A percentile compares a stretch with the other conserved stretches of the same genome.
Evolutionary conservation across 1,284 basidiomycete genomes (phyloP).

Genomic region (Ustilago esculenta): DNA sequence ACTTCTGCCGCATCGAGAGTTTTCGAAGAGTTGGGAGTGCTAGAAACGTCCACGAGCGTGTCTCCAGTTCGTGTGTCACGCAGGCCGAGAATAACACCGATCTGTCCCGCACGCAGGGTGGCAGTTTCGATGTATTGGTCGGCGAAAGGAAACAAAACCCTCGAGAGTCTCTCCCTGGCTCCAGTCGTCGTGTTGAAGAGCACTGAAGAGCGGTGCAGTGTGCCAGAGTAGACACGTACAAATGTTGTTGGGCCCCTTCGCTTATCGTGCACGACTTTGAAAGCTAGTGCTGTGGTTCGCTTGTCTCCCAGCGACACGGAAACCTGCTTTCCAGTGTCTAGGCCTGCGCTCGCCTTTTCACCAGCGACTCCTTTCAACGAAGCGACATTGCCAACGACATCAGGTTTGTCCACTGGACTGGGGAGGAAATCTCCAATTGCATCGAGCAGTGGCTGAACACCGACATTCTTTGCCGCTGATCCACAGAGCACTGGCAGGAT

Average conservation of each 20-base stretch:
- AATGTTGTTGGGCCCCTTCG: slow-evolving; percentile 89
- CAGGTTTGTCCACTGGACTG: slow-evolving; percentile 71
- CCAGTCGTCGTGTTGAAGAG: slow-evolving; percentile 78
- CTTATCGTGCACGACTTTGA: slow-evolving; percentile 89
- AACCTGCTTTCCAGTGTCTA: slow-evolving; percentile 59
- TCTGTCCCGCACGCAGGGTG: slow-evolving; percentile 80
- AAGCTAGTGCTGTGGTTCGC: slow-evolving; percentile 72
- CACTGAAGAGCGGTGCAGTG: slow-evolving; percentile 72
- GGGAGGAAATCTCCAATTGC: slow-evolving; percentile 83
- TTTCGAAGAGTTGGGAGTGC: background rate
- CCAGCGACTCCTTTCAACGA: slow-evolving; percentile 3
- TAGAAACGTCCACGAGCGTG: slow-evolving; percentile 71
- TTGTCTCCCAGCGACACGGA: slow-evolving; percentile 27
- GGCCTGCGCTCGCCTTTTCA: background rate
- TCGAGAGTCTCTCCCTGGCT: slow-evolving; percentile 78
- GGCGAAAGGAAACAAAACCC: slow-evolving; percentile 83
- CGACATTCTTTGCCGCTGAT: slow-evolving; percentile 81
- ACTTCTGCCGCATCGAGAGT: slow-evolving; percentile 4
- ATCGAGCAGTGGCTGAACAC: slow-evolving; percentile 82
- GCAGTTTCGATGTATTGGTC: slow-evolving; percentile 81
- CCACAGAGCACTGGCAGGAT: slow-evolving; percentile 84
- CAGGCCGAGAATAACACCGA: slow-evolving; percentile 84
- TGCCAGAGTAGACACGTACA: slow-evolving; percentile 85
- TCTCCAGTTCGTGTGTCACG: slow-evolving; percentile 87
- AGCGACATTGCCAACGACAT: slow-evolving; percentile 20